Evolutionary conservation across 495 filamentous ascomycete genomes (phyloP).

Genomic region (Darksidea phi): DNA sequence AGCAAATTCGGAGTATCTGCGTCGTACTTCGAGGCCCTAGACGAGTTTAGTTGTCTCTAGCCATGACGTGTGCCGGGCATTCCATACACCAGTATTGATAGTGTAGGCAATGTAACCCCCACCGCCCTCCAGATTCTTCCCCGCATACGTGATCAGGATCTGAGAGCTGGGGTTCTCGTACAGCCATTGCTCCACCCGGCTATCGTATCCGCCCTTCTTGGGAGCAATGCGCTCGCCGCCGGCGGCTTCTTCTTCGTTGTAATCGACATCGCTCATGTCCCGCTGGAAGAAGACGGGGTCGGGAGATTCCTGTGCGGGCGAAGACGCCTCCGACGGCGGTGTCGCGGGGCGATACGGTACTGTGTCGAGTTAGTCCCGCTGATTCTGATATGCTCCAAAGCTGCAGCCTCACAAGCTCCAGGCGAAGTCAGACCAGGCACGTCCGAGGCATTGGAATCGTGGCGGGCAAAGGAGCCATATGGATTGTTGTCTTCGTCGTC

Average conservation of each 20-base stretch:
- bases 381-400: constrained; percentile 36
- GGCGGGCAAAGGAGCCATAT: constrained; percentile 84
- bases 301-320: constrained; percentile 52
- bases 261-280: constrained; percentile 62
- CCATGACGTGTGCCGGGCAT: background rate
- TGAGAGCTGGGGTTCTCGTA: constrained; percentile 89
- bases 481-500: constrained; percentile 96
- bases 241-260: constrained; percentile 52
- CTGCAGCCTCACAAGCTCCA: constrained; percentile 47
- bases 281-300: constrained; percentile 58
- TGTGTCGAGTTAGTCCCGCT: constrained; percentile 23
- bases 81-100: constrained; percentile 83
- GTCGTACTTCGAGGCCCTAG: constrained; percentile 89
- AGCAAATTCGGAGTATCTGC: constrained; percentile 96
- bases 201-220: constrained; percentile 86
- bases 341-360: constrained; percentile 45
- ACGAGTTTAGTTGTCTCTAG: constrained; percentile 11
- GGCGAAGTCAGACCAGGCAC: constrained; percentile 66
- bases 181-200: constrained; percentile 91
- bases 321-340: constrained; percentile 44
- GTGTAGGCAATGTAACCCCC: constrained; percentile 96
- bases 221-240: constrained; percentile 46
- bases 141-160: constrained; percentile 88
- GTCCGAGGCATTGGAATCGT: constrained; percentile 73
- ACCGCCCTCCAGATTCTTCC: constrained; percentile 88